Evolutionary conservation across 306 rosid genomes (phyloP).

Genomic region (Clitoria ternatea): DNA sequence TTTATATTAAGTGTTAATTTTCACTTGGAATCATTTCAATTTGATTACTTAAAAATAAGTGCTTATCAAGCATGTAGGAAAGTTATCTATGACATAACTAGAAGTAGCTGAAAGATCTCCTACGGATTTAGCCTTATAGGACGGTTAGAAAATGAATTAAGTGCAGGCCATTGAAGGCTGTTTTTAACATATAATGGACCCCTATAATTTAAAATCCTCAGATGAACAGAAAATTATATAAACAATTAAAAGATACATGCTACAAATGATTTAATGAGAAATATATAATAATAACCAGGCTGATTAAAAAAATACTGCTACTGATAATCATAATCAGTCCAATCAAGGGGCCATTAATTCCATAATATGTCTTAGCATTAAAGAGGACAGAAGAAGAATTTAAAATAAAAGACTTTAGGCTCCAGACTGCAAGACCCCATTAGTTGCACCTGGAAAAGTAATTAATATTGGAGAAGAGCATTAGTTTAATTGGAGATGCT

Average conservation of each 20-base stretch:
- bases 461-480: slow-evolving; percentile 19
- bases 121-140: background rate
- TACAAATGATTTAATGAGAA: slow-evolving; percentile 13
- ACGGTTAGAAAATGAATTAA: background rate
- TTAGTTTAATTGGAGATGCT: slow-evolving; percentile 36
- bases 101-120: slow-evolving; percentile 1
- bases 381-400: slow-evolving; percentile 9
- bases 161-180: slow-evolving; percentile 16
- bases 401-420: background rate
- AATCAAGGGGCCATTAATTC: slow-evolving; percentile 32
- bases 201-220: slow-evolving; percentile 14
- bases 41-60: background rate
- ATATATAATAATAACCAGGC: too few relatives aligned
- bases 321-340: slow-evolving; percentile 17
- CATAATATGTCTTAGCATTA: slow-evolving; percentile 34
- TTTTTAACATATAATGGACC: background rate
- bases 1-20: background rate
- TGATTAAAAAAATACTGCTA: too few relatives aligned
- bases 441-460: slow-evolving; percentile 34
- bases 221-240: background rate
- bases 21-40: background rate
- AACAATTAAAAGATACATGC: slow-evolving; percentile 5
- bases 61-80: background rate
- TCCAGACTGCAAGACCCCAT: background rate
- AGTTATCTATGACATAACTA: background rate